Percentiles rank a stretch among this genome's conserved stretches.
These are phyloP conservation scores for Hanseniaspora clermontiae DNA, from an alignment of 805 yeast genomes.

Conservation along the genomic window DNA sequence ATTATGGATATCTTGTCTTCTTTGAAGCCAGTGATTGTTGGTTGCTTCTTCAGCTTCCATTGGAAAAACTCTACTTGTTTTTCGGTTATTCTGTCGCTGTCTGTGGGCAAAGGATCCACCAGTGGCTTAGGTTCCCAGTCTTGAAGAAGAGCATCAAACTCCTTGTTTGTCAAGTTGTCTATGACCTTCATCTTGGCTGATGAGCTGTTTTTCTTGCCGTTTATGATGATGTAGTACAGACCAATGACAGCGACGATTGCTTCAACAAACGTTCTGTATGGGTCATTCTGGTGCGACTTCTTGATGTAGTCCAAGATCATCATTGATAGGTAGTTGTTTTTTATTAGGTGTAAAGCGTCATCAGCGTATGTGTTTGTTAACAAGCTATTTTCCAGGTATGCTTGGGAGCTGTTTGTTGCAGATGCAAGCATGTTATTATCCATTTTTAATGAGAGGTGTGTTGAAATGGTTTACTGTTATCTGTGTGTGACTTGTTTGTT, in stretches of 20 bases:
- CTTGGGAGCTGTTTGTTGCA: not conserved
- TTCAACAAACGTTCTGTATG: conserved; percentile 77
- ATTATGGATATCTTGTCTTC: conserved; percentile 17
- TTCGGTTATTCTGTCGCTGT: not conserved
- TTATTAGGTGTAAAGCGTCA: not conserved
- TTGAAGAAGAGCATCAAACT: conserved; percentile 67
- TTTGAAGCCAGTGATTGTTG: conserved; percentile 17
- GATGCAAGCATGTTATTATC: not conserved
- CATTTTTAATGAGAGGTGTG: not conserved
- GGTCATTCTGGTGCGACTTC: conserved; percentile 86
- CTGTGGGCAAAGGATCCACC: conserved; percentile 36
- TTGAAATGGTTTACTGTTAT: no score
- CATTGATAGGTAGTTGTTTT: conserved; percentile 10
- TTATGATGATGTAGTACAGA: conserved; percentile 54
- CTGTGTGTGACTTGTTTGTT: no score
- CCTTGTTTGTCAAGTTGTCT: conserved; percentile 37
- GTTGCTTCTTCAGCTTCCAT: conserved; percentile 39
- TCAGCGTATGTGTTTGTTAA: not conserved
- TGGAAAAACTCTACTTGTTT: conserved; percentile 30
- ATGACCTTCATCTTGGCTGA: conserved; percentile 31
- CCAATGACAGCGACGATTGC: conserved; percentile 67
- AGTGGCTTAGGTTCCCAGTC: conserved; percentile 92
- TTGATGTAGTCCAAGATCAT: conserved; percentile 53
- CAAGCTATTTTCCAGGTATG: not conserved
- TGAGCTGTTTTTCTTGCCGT: conserved; percentile 66